Evolutionary conservation across 495 filamentous ascomycete species (phyloP).

Genomic region (Aspergillus avenaceus): DNA sequence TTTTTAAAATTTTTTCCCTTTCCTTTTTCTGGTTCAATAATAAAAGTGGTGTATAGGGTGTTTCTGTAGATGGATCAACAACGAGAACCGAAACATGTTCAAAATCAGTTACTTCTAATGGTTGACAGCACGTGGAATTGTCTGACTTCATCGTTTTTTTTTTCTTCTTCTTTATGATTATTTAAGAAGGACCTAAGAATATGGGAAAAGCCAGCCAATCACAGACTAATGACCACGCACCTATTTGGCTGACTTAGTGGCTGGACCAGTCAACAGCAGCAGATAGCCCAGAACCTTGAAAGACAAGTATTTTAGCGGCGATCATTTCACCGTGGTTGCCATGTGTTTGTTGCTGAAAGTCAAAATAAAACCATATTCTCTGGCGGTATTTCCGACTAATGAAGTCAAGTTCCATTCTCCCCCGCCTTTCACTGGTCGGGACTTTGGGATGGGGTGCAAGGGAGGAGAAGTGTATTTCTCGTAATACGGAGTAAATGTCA

Average conservation of each 20-base stretch:
- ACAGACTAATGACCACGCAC: not conserved
- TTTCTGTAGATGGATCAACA: too few species aligned
- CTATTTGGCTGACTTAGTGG: conserved; percentile 10
- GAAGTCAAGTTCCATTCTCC: too few species aligned
- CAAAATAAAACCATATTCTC: conserved; percentile 10
- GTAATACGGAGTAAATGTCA: not conserved
- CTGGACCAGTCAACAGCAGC: conserved; percentile 15
- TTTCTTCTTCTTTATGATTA: not conserved
- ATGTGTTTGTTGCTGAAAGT: conserved; percentile 22
- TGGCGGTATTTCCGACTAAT: not conserved
- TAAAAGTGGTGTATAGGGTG: not conserved
- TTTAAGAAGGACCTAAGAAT: too few species aligned
- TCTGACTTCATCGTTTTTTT: conserved; percentile 6
- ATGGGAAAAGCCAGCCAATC: conserved; percentile 5
- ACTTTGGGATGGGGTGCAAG: not conserved
- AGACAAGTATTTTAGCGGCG: conserved; percentile 18
- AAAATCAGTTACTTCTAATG: not conserved
- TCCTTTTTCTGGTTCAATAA: too few species aligned
- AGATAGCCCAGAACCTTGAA: conserved; percentile 11
- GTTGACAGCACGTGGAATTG: conserved; percentile 9
- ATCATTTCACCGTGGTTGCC: conserved; percentile 27
- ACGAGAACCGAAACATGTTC: not conserved
- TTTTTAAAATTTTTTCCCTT: too few species aligned
- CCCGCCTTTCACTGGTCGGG: not conserved
- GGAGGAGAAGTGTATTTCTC: too few species aligned